Base-by-base conservation (phyloP, 306 rosid species). In the Erythrophleum fordii region DNA sequence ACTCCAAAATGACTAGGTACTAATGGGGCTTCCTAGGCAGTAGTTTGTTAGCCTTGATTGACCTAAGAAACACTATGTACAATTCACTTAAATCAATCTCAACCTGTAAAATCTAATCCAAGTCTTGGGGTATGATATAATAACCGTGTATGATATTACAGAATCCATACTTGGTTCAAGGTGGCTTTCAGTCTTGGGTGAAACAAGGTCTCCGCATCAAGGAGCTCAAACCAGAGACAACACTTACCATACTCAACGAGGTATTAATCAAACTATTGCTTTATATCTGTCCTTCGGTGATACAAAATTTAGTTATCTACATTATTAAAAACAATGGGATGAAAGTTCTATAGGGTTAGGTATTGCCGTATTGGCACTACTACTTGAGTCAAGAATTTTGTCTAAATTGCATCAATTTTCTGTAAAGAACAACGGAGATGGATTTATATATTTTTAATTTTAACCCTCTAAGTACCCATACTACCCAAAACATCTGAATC, bases 141-240 rank as follows among this genome's bases (percentile, higher is more conserved):
- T 78, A 35, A 64, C 58, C 55, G 31, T 75, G 13, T 68, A 31
- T 76, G n/a, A 62, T 66, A 34, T 79, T 80, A 70, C 94, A 95
- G 99, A 88, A 87, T 80, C 71, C 99, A 74, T 95, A 89, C 89
- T 79, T 93, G 93, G 91, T 95, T 76, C 88, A 91, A 82, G 99
- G 98, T 52, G 99, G 99, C 83, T 95, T 85, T 84, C 86, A 81
- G 84, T 91, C 97, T 81, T 95, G 99, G 99, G 81, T 71, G 72
- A 87, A 87, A 70, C 81, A 93, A 65, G 97, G 96, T 75, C 92
- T 95, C 82, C 98, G 99, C 31, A 59, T 86, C 78, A 95, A 95
- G 88, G 98, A 91, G 78, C 97, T 95, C 83, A 95, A 85, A 86
- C 86, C 97, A 39, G 96, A 90, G 92, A 89, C 98, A 41, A 51